phyloP scores from a whole-genome alignment of 83 land plant species.

The Picea engelmannii region DNA sequence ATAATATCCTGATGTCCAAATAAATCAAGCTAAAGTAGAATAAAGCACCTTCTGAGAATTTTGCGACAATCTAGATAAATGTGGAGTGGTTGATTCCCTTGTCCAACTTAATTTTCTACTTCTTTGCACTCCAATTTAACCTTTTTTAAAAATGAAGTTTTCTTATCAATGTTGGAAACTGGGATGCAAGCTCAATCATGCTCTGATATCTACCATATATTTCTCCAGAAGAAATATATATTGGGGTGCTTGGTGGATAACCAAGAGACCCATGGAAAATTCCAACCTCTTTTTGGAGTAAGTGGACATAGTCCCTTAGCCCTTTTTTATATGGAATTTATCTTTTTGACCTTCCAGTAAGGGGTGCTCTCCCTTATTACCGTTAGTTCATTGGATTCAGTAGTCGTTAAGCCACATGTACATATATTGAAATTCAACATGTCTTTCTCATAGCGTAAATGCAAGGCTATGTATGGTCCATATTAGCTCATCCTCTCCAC shows the following conservation, averaged over 20 bases:
- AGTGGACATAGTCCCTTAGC: conserved; percentile 82
- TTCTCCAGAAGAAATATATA: conserved; percentile 92
- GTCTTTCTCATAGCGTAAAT: conserved; percentile 96
- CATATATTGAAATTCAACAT: conserved; percentile 97
- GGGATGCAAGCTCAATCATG: conserved; percentile 69
- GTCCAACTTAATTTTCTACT: conserved; percentile 37
- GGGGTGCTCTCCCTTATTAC: conserved; percentile 77
- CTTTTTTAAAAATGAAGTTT: conserved; percentile 36
- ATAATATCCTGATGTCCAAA: not conserved
- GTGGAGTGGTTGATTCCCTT: conserved; percentile 26
- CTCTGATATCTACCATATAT: conserved; percentile 87
- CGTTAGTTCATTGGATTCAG: conserved; percentile 79
- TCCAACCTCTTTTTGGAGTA: conserved; percentile 91
- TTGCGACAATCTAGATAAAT: conserved; percentile 24
- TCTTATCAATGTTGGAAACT: conserved; percentile 65
- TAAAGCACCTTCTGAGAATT: conserved; percentile 39
- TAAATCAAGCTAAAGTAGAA: conserved; percentile 5
- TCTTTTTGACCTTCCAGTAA: conserved; percentile 90
- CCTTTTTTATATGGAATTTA: conserved; percentile 75
- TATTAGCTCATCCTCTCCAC: conserved; percentile 80
- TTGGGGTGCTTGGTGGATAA: conserved; percentile 76
- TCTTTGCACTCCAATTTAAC: conserved; percentile 32
- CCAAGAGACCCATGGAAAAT: conserved; percentile 81
- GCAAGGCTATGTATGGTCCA: conserved; percentile 93
- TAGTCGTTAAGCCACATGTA: conserved; percentile 70